A percentile compares a stretch with the other conserved stretches of the same genome.
These are phyloP conservation scores for Salix exigua DNA, from an alignment of 345 rosid species.

Conservation along the genomic window DNA sequence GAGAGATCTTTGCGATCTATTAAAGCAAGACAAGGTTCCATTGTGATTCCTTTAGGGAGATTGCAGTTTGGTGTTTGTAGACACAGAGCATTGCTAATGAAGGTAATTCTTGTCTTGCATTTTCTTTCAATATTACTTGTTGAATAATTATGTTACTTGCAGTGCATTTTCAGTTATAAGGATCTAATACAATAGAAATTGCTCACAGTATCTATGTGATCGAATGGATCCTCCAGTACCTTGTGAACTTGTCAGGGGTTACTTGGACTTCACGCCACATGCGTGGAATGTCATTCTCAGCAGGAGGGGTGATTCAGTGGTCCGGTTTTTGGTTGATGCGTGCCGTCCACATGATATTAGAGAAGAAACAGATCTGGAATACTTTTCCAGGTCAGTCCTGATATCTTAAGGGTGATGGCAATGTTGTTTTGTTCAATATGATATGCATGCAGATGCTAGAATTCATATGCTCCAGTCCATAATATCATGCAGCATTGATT, in stretches of 20 bases:
- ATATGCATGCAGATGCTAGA: neutral
- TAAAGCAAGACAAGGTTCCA: conserved; percentile 60
- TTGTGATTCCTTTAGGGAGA: conserved; percentile 77
- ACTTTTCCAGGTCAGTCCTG: conserved; percentile 59
- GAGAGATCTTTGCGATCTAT: conserved; percentile 70
- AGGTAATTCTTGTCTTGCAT: conserved; percentile 42
- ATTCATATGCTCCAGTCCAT: neutral
- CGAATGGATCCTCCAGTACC: conserved; percentile 92
- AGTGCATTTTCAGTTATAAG: conserved; percentile 2
- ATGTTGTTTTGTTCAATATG: neutral
- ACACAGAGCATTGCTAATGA: conserved; percentile 88
- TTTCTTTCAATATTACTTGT: neutral
- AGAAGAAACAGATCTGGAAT: conserved; percentile 81
- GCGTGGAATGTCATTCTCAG: conserved; percentile 82
- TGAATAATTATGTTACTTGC: conserved; percentile 4
- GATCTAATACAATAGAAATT: conserved; percentile 20
- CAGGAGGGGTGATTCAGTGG: conserved; percentile 57
- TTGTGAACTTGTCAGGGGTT: conserved; percentile 98
- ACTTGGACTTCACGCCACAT: conserved; percentile 87
- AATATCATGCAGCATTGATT: neutral
- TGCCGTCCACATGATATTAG: conserved; percentile 88
- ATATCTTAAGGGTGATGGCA: conserved; percentile 5
- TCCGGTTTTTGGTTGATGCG: conserved; percentile 90
- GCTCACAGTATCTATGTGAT: conserved; percentile 77
- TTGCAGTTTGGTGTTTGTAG: conserved; percentile 90